phyloP scores from a whole-genome alignment of 495 filamentous ascomycete genomes.

The Xylaria sp. region DNA sequence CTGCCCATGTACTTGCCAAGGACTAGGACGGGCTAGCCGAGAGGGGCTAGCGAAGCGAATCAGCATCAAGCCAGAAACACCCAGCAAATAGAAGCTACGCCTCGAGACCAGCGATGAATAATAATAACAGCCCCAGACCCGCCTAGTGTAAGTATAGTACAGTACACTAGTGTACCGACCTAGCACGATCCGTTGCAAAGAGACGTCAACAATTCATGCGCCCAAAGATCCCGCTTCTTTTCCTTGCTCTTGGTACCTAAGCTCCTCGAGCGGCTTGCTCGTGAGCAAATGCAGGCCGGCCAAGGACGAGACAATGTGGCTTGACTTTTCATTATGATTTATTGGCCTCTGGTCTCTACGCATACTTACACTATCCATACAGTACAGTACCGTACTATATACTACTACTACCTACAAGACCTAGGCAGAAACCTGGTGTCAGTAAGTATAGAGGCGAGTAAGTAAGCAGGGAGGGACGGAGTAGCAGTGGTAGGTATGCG shows the following conservation, averaged over 20 bases:
- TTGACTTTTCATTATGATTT: background rate
- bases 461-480: background rate
- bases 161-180: background rate
- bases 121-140: background rate
- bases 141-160: too few relatives aligned
- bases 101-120: conserved; percentile 26
- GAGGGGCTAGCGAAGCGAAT: conserved; percentile 1
- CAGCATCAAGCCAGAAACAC: conserved; percentile 20
- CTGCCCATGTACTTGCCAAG: background rate
- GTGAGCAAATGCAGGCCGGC: background rate
- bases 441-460: too few relatives aligned
- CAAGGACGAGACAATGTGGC: conserved; percentile 10
- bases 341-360: background rate
- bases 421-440: too few relatives aligned
- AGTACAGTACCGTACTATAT: too few relatives aligned
- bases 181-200: background rate
- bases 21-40: background rate
- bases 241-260: background rate
- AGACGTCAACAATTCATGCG: conserved; percentile 1
- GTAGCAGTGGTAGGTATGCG: background rate
- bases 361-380: background rate
- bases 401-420: too few relatives aligned
- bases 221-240: background rate
- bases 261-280: background rate
- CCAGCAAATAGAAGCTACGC: conserved; percentile 21